These are phyloP conservation scores for Medicago lupulina DNA, from an alignment of 306 rosid genomes.

Conservation along the genomic window DNA sequence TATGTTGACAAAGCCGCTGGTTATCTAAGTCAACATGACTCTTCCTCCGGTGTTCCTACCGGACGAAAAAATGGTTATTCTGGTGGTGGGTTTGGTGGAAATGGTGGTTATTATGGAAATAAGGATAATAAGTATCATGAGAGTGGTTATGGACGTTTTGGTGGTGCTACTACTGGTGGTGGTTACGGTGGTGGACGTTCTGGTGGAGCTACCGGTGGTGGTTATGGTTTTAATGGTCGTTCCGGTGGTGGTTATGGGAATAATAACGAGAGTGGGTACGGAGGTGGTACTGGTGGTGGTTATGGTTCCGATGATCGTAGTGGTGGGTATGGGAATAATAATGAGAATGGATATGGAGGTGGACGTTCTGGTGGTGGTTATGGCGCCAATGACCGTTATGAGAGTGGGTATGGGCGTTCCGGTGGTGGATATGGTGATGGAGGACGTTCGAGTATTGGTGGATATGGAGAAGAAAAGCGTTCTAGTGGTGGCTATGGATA, in stretches of 20 bases:
- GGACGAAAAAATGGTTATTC: not conserved
- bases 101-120: slow-evolving; percentile 25
- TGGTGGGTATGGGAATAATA: slow-evolving; percentile 11
- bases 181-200: not conserved
- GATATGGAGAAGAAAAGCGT: too few species aligned
- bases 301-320: not conserved
- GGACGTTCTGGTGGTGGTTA: not conserved
- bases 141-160: not conserved
- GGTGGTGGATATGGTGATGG: too few species aligned
- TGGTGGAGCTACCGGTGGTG: not conserved
- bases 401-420: slow-evolving; percentile 1
- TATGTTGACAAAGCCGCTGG: slow-evolving; percentile 43
- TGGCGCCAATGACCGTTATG: not conserved
- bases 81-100: not conserved
- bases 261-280: not conserved
- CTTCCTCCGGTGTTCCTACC: not conserved
- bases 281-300: not conserved
- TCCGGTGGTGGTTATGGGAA: not conserved
- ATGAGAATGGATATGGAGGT: not conserved
- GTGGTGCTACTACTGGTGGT: not conserved
- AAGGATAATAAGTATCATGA: not conserved
- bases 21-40: slow-evolving; percentile 38
- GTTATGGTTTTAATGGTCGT: not conserved
- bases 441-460: too few species aligned
- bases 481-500: too few species aligned